A percentile compares a stretch with the other conserved stretches of the same genome.
Evolutionary conservation across 1,139 yeast genomes (phyloP).

Genomic region (Arxiozyma slooffiae): DNA sequence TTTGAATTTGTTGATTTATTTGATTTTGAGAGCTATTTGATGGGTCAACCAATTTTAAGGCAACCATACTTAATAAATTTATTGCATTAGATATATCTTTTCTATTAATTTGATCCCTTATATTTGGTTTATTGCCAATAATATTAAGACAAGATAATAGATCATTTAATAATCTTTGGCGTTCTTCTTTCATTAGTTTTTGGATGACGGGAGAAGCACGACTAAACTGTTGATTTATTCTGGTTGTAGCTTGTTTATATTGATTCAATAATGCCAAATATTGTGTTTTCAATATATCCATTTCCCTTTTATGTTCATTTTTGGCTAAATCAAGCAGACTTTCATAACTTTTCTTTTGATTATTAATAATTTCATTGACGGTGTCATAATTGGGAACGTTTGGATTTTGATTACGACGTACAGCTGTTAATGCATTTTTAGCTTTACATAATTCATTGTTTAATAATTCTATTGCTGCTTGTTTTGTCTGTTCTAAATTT

Average conservation of each 20-base stretch:
- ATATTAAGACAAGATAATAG: not conserved
- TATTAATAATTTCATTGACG: not conserved
- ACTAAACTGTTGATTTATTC: not conserved
- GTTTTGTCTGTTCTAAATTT: not conserved
- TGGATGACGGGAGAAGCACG: not conserved
- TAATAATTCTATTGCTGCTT: not conserved
- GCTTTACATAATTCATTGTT: not conserved
- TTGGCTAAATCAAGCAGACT: not conserved
- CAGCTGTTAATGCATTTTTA: not conserved
- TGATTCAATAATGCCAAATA: not conserved
- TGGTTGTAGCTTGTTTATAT: not conserved
- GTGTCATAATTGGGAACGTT: not conserved
- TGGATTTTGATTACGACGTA: not conserved
- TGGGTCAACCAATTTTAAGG: not conserved
- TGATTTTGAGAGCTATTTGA: not conserved
- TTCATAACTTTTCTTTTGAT: not conserved
- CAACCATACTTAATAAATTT: constrained; percentile 1
- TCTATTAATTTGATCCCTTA: not conserved
- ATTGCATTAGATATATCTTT: constrained; percentile 3
- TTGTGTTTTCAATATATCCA: not conserved
- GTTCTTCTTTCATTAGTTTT: not conserved
- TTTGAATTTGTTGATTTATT: not conserved
- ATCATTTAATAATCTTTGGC: not conserved
- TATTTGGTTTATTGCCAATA: not conserved
- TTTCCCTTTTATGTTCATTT: not conserved